Evolutionary conservation across 176 grass and related monocot species (phyloP), one percentile per base, ranked within the genome.

Genomic region (Phyllostachys edulis): DNA sequence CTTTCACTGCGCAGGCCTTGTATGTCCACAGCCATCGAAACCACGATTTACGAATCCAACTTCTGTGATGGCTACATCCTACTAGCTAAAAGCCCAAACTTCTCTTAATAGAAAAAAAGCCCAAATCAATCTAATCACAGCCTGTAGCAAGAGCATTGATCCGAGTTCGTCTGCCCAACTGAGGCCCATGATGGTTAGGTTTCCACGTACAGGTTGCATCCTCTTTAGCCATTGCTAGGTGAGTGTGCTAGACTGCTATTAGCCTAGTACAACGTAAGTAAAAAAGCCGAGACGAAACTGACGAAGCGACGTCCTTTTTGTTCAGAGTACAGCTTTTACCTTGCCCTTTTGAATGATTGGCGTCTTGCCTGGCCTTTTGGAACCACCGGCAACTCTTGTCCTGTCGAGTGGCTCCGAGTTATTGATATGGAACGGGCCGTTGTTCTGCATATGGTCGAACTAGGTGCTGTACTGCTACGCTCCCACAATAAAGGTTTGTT

Each of bases 331-430:
- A 69, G 32, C 50, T 46, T 46, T 46, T 29, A 26, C 27, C 5
- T 50, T 3, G 34, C 13, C 26, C 40, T 70, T 69, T 26, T 7
- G 40, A 71, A 54, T 50, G 54, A 37, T 51, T 78, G 44, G 8
- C 44, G 68, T 77, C 64, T 51, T 71, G 84, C 21, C 67, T 63
- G 49, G 55, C 56, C 76, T 79, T 79, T 72, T 79, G 29, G 56
- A 79, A 38, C 56, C 42, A 64, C 75, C 9, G 55, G 55, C 55
- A 9, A 72, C 34, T 20, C 21, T 44, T 62, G 74, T 86, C 84
- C 67, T 41, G 42, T 32, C 14, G 14, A 63, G 4, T 36, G 23
- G 21, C 84, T 84, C 73, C 49, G 59, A 44, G 17, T 4, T 40
- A 54, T 65, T 27, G 70, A 59, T 75, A 14, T 41, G 60, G n/a